phyloP scores from a whole-genome alignment of 345 rosid species.

The Mercurialis annua region DNA sequence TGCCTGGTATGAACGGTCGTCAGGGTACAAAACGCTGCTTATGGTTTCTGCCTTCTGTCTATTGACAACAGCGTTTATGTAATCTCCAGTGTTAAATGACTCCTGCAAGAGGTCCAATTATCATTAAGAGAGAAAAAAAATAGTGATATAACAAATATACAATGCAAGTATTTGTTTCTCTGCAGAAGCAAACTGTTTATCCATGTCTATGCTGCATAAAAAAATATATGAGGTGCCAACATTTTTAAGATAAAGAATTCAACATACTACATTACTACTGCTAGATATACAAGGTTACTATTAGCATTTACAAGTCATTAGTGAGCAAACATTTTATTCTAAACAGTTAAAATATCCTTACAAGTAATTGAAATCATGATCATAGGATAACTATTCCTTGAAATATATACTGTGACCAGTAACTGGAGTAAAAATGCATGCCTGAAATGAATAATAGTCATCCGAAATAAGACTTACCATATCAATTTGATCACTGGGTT shows the following conservation, averaged over 20 bases:
- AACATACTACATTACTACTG: too few relatives aligned
- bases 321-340: not conserved
- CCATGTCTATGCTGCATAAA: too few relatives aligned
- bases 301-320: not conserved
- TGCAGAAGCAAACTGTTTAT: not conserved
- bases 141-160: not conserved
- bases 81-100: constrained; percentile 46
- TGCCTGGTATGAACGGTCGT: constrained; percentile 47
- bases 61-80: constrained; percentile 44
- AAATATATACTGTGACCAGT: not conserved
- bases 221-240: not conserved
- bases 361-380: not conserved
- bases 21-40: constrained; percentile 43
- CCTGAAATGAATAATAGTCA: constrained; percentile 1
- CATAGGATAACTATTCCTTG: not conserved
- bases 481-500: constrained; percentile 42
- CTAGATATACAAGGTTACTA: too few relatives aligned
- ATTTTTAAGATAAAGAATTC: not conserved
- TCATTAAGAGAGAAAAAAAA: not conserved
- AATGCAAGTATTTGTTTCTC: not conserved
- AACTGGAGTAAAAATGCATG: not conserved
- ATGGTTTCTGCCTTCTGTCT: constrained; percentile 47
- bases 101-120: constrained; percentile 24
- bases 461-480: constrained; percentile 31
- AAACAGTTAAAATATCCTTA: not conserved